Base-by-base conservation (phyloP, 495 filamentous ascomycete genomes). In the Penicillium cinerascens region DNA sequence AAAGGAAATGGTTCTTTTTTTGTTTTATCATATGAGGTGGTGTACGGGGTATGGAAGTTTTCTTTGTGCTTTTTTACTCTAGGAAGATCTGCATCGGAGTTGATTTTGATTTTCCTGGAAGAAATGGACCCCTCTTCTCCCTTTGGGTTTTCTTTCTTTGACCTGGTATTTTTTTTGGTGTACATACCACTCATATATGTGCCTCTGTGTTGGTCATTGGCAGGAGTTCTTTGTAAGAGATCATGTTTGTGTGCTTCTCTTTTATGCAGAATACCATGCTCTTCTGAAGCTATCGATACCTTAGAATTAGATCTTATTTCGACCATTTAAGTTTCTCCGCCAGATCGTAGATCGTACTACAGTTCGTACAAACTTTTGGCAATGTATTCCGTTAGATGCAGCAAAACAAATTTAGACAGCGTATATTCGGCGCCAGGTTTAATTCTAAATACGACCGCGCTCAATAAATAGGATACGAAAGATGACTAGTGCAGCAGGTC, bases 151-250 rank as follows among this genome's bases (percentile, higher is more conserved):
- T 52, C 36, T 36, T 52, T 46, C 20, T 10, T 20, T 17, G 26
- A 3, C 10, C 44, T 21, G 25, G 21, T 48, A 39, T 47, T 20
- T 49, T 21, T 52, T 41, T 51, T 17, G 27, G 23, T 57, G 55
- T 58, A 58, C 26, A 58, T 58, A 58, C 42, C 54, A 58, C 50
- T 25, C 29, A 50, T 54, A 37, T 37, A 56, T 49, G 15, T 53
- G 16, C 29, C 29, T 33, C 13, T 33, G 29, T 33, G 6, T 23
- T 33, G 29, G 29, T 33, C 29, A 33, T 15, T 13, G 29, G 29
- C 29, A 33, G 29, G 29, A 11, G 29, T 33, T 33, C 10, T 13
- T 11, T 33, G 29, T 3, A 10, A 33, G 22, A 6, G 22, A 23
- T 23, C 6, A 33, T 5, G 2, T 15, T 3, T 33, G 11, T 33